phyloP scores from a whole-genome alignment of 2,329 filamentous ascomycete species.

The Blastomyces silverae region DNA sequence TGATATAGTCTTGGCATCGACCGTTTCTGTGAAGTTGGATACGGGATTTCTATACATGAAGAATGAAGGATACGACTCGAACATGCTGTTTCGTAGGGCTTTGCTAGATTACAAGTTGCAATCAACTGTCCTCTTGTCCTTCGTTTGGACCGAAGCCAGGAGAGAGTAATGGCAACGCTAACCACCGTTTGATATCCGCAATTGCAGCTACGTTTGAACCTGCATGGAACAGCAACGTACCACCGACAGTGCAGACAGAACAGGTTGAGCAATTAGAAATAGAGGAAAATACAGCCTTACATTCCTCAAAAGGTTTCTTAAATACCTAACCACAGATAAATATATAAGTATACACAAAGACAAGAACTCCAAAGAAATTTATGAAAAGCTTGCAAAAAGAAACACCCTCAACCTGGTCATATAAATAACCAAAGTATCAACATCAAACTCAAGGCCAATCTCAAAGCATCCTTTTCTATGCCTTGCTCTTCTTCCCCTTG shows the following conservation, averaged over 20 bases:
- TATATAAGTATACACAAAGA: not conserved
- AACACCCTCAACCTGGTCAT: not conserved
- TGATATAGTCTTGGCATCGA: not conserved
- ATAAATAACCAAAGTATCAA: no score
- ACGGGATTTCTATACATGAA: no score
- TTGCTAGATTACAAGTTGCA: no score
- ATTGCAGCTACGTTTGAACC: not conserved
- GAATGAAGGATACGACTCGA: no score
- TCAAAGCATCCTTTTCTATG: constrained; percentile 3
- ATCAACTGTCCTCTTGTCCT: no score
- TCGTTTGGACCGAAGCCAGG: no score
- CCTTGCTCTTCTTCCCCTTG: constrained; percentile 29
- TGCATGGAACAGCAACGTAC: no score
- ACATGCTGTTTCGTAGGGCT: no score
- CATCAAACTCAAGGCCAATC: not conserved
- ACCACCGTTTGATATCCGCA: not conserved
- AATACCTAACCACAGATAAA: not conserved
- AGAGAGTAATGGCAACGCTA: not conserved
- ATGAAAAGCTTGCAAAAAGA: not conserved
- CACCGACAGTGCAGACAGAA: not conserved
- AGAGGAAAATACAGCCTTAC: not conserved
- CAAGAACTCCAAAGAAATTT: not conserved
- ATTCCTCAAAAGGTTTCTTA: not conserved
- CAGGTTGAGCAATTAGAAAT: not conserved
- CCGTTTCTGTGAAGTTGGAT: no score